phyloP scores from a whole-genome alignment of 306 rosid species.

The Rosa persica region DNA sequence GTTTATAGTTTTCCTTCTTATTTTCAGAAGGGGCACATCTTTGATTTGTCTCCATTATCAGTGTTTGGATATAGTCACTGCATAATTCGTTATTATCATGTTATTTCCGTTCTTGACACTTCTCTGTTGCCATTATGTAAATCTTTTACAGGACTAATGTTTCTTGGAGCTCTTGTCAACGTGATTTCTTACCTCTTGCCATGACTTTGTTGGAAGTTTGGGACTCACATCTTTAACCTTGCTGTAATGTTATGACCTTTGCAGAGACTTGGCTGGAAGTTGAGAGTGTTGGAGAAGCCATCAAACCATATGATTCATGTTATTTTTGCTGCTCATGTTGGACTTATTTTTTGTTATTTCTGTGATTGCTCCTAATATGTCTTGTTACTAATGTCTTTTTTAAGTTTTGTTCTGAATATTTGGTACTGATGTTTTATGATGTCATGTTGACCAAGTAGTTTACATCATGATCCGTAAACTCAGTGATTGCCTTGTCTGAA shows the following conservation, averaged over 20 bases:
- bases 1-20: neutral
- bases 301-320: slow-evolving; percentile 37
- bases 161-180: slow-evolving; percentile 99
- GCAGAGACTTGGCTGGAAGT: slow-evolving; percentile 80
- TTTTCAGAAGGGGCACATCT: neutral
- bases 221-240: slow-evolving; percentile 99
- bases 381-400: slow-evolving; percentile 53
- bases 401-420: slow-evolving; percentile 37
- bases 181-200: slow-evolving; percentile 99
- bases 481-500: neutral
- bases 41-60: neutral
- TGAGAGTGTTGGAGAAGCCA: slow-evolving; percentile 46
- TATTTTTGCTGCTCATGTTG: slow-evolving; percentile 39
- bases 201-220: slow-evolving; percentile 99
- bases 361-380: slow-evolving; percentile 39
- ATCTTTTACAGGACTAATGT: slow-evolving; percentile 95
- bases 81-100: slow-evolving; percentile 19
- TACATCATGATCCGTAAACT: neutral
- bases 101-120: slow-evolving; percentile 58
- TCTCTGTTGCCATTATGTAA: slow-evolving; percentile 61
- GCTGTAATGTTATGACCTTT: slow-evolving; percentile 96
- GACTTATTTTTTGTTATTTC: slow-evolving; percentile 42
- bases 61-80: slow-evolving; percentile 10
- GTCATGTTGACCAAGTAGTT: slow-evolving; percentile 31
- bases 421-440: slow-evolving; percentile 42